A percentile compares a stretch with the other conserved stretches of the same genome.
Conservation (phyloP, 1,284 basidiomycete species). For the Trichosporon asahii region DNA sequence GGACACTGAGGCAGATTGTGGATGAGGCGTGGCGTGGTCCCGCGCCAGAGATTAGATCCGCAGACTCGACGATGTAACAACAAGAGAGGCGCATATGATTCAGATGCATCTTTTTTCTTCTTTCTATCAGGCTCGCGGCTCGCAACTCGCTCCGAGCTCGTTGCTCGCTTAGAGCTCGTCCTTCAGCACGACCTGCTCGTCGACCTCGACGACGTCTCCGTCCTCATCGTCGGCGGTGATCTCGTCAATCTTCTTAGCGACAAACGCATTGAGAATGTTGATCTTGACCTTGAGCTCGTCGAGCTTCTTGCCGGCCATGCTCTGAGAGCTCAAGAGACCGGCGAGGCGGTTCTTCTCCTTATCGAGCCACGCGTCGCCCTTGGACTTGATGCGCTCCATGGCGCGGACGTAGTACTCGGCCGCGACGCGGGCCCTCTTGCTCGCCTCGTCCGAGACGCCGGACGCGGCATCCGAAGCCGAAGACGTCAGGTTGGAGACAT, state of each 20-base stretch:
- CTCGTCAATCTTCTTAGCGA: slow-evolving; percentile 54
- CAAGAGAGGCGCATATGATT: neutral
- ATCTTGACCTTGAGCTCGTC: slow-evolving; percentile 92
- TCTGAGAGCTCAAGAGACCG: slow-evolving; percentile 45
- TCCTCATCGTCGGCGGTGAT: slow-evolving; percentile 4
- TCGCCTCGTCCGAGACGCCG: slow-evolving; percentile 16
- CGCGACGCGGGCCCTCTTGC: slow-evolving; percentile 48
- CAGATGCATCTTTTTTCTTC: neutral
- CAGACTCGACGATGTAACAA: no score
- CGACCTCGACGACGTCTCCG: neutral
- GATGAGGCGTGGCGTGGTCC: slow-evolving; percentile 6
- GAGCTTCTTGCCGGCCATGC: slow-evolving; percentile 68
- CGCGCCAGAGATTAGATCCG: neutral
- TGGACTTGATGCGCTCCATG: slow-evolving; percentile 80
- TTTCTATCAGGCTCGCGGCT: neutral
- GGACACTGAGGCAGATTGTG: neutral
- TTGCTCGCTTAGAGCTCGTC: neutral
- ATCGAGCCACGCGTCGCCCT: slow-evolving; percentile 71
- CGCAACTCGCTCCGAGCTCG: neutral
- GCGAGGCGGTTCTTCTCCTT: slow-evolving; percentile 73
- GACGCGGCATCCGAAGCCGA: neutral
- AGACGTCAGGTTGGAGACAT: slow-evolving; percentile 29
- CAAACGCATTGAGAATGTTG: slow-evolving; percentile 78
- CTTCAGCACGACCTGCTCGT: slow-evolving; percentile 4
- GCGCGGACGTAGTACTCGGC: slow-evolving; percentile 83